Conservation (phyloP, 1,284 basidiomycete species). For the Pseudozyma flocculosa region DNA sequence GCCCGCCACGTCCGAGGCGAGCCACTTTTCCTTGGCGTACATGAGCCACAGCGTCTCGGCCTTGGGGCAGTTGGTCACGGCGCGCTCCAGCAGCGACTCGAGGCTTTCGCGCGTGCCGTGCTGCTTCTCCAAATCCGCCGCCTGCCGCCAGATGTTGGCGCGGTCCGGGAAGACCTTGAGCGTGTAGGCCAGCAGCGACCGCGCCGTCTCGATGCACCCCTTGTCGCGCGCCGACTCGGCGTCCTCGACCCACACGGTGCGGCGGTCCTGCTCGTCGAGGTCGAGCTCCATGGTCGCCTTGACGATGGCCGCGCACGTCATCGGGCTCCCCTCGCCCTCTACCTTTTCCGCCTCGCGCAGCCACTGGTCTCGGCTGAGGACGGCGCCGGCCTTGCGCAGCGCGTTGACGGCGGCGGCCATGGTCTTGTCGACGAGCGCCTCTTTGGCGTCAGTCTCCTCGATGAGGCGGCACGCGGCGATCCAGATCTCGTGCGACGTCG, state of each 20-base stretch:
- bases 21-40: constrained; percentile 93
- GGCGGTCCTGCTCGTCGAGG: constrained; percentile 86
- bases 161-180: constrained; percentile 86
- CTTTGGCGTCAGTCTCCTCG: constrained; percentile 62
- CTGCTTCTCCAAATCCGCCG: constrained; percentile 85
- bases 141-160: constrained; percentile 79
- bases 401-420: constrained; percentile 80
- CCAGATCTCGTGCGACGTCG: constrained; percentile 97
- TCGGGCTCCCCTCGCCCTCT: constrained; percentile 78
- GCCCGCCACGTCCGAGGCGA: constrained; percentile 74
- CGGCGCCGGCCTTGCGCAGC: constrained; percentile 78
- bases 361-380: constrained; percentile 93
- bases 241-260: constrained; percentile 88
- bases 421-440: constrained; percentile 76
- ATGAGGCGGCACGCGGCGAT: constrained; percentile 89
- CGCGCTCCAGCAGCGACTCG: constrained; percentile 76
- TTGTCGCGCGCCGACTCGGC: constrained; percentile 76
- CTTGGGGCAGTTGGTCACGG: constrained; percentile 85
- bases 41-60: constrained; percentile 96
- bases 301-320: constrained; percentile 90
- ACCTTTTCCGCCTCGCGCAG: constrained; percentile 89
- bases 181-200: constrained; percentile 85
- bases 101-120: constrained; percentile 80
- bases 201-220: constrained; percentile 76
- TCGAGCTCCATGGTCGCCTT: constrained; percentile 94